These are phyloP conservation scores for Castanopsis chinensis DNA, from an alignment of 306 rosid genomes.

Conservation along the genomic window DNA sequence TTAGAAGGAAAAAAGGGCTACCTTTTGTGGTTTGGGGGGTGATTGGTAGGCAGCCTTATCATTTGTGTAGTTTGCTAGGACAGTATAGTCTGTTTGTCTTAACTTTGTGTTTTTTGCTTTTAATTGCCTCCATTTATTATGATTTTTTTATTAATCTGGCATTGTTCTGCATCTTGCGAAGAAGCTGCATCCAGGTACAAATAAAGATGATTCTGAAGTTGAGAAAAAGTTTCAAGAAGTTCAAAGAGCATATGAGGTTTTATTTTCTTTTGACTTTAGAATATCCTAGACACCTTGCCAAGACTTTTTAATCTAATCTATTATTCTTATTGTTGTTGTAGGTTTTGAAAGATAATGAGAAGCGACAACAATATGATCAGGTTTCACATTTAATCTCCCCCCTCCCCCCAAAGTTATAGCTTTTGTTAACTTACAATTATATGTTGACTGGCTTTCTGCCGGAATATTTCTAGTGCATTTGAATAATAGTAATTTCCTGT, in stretches of 20 bases:
- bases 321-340: conserved; percentile 27
- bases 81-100: no score
- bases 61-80: no score
- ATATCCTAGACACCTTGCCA: background rate
- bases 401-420: background rate
- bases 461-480: background rate
- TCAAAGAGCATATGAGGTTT: conserved; percentile 86
- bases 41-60: no score
- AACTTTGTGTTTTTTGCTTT: no score
- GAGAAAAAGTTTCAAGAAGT: conserved; percentile 97
- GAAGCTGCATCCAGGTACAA: conserved; percentile 94
- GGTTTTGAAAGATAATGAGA: conserved; percentile 85
- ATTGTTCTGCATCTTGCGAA: conserved; percentile 73
- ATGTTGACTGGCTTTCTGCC: conserved; percentile 2
- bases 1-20: no score
- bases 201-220: conserved; percentile 86
- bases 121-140: conserved; percentile 3
- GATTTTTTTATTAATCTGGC: background rate
- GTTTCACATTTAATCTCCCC: conserved; percentile 27
- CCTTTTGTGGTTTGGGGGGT: no score
- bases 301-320: background rate
- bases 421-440: background rate
- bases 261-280: background rate
- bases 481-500: background rate
- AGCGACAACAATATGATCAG: conserved; percentile 79